Base-by-base conservation (phyloP, 148 eudicot species). In the Nepenthes mirabilis region DNA sequence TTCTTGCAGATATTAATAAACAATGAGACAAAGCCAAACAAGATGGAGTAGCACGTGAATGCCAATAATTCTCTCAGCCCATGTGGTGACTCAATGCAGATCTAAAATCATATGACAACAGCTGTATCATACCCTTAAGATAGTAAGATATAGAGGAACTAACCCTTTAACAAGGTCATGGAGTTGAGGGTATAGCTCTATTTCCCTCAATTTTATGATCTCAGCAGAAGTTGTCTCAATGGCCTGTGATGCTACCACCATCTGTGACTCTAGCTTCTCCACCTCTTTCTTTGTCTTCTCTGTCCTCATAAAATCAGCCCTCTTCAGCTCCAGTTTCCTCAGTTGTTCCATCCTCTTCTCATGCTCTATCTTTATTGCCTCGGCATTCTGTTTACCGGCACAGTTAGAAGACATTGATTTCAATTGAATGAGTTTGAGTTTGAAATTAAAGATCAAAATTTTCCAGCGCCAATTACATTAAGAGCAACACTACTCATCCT, bases 201-300 rank as follows among this genome's bases (percentile, higher is more conserved):
- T 77, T 76, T 93, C 98, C 56, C 98, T 84, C 45, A 93, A 61
- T 64, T 88, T 93, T 67, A 84, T 68, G 65, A 93, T 88, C 72
- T 93, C 96, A 55, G 76, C 68, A 55, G 98, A 86, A 13, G 89
- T 93, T 14, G 98, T 70, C 62, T 86, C 87, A 53, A 88, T 93
- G 47, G 86, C 96, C 52, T 93, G 95, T 4, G 86, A 57, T 62
- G 96, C 91, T 47, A 93, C 98, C 71, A 79, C 79, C 68, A 86
- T 65, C 50, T 77, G 82, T 36, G 95, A 88, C 51, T 86, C 91
- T 47, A 93, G 58, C 56, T 88, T 93, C 66, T 93, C 98, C 1
- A 93, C 91, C 48, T 88, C 98, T 67, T 91, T 91, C 76, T 86
- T 88, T 5, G 85, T 78, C 63, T 86, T 93, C 80, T 93, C 91